These are phyloP conservation scores for Dentipellis sp. DNA, from an alignment of 768 basidiomycete species.

Conservation along the genomic window DNA sequence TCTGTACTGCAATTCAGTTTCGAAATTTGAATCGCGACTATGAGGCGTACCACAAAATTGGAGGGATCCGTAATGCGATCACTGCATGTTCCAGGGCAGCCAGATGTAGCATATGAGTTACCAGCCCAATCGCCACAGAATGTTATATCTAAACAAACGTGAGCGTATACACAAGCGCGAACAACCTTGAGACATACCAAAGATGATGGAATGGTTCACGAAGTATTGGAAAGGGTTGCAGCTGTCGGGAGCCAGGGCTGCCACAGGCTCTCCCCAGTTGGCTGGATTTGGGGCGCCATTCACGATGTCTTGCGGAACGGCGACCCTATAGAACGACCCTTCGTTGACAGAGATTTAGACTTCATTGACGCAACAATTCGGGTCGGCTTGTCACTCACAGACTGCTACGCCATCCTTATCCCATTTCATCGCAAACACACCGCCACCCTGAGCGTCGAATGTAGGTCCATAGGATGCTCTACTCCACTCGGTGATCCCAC, in stretches of 20 bases:
- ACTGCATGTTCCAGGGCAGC: conserved; percentile 68
- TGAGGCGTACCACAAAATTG: conserved; percentile 56
- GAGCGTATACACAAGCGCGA: no score
- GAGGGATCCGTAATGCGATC: conserved; percentile 52
- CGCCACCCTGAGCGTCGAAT: conserved; percentile 74
- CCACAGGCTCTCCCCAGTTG: conserved; percentile 62
- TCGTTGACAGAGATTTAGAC: not conserved
- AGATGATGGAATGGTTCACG: conserved; percentile 62
- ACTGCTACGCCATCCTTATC: conserved; percentile 66
- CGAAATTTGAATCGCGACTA: not conserved
- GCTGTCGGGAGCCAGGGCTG: conserved; percentile 38
- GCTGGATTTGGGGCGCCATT: conserved; percentile 55
- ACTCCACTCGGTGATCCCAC: conserved; percentile 73
- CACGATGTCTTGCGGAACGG: conserved; percentile 59
- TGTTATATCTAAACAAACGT: conserved; percentile 51
- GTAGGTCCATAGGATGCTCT: conserved; percentile 74
- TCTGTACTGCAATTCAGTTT: conserved; percentile 30
- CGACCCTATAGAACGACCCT: conserved; percentile 82
- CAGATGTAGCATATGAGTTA: conserved; percentile 64
- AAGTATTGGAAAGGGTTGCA: conserved; percentile 58
- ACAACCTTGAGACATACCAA: conserved; percentile 39
- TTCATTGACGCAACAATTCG: not conserved
- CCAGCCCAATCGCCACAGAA: conserved; percentile 87
- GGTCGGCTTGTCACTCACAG: conserved; percentile 38
- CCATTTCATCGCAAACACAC: conserved; percentile 88